Percentiles rank a stretch among this genome's conserved stretches.
These are phyloP conservation scores for Mycena chlorophos DNA, from an alignment of 768 basidiomycete species.

Conservation along the genomic window DNA sequence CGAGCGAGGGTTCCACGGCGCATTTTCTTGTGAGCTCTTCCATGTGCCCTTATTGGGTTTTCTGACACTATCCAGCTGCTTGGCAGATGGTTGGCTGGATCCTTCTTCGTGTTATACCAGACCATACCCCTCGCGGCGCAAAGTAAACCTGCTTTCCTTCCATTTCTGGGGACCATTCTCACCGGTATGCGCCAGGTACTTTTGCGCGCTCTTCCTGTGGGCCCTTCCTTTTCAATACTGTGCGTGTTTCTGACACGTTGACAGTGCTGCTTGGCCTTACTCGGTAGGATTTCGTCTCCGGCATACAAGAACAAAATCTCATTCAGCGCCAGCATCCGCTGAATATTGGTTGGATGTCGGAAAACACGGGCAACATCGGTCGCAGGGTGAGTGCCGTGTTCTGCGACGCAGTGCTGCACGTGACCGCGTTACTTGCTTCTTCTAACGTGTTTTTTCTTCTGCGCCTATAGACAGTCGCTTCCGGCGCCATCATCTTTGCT, in stretches of 20 bases:
- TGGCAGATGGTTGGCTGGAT: slow-evolving; percentile 42
- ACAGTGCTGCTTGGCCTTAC: slow-evolving; percentile 39
- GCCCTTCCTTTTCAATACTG: too few species aligned
- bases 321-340: slow-evolving; percentile 41
- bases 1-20: slow-evolving; percentile 38
- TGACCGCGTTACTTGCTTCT: too few species aligned
- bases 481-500: slow-evolving; percentile 38
- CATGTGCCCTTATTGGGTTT: background rate
- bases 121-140: slow-evolving; percentile 27
- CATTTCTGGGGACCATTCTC: background rate
- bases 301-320: too few species aligned
- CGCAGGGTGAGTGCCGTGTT: too few species aligned
- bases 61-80: slow-evolving; percentile 26
- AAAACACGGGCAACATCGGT: slow-evolving; percentile 34
- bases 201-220: slow-evolving; percentile 37
- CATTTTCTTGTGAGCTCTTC: slow-evolving; percentile 32
- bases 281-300: too few species aligned
- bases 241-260: too few species aligned
- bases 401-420: too few species aligned
- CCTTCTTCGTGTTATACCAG: slow-evolving; percentile 34
- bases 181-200: slow-evolving; percentile 20
- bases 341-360: slow-evolving; percentile 43
- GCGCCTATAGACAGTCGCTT: slow-evolving; percentile 39
- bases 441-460: too few species aligned
- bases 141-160: slow-evolving; percentile 25